Evolutionary conservation across 495 filamentous ascomycete species (phyloP), one percentile per base, ranked within the genome.

Genomic region (Parachaetomium inaequale): DNA sequence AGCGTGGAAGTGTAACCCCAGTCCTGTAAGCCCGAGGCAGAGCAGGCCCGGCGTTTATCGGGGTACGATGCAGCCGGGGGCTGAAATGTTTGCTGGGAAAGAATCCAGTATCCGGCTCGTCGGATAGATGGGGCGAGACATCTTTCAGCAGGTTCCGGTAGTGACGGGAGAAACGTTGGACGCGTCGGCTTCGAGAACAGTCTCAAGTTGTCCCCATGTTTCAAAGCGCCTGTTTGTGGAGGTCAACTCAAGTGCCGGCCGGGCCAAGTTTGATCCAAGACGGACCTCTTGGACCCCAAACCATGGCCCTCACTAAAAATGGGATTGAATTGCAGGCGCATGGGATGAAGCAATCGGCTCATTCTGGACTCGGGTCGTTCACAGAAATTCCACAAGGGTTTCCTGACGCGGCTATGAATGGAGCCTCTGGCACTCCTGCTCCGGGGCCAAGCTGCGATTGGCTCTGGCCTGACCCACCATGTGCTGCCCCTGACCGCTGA

Each of bases 401-500:
- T 58, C 49, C 55, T 58, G 49, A 49, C 55, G 32, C 50, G 50
- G 56, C 47, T 23, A 29, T 47, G 62, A 50, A 64, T 46, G 50
- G 55, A 25, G 29, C 29, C 28, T 54, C 15, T 42, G 28, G 15
- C 42, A n/a, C n/a, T 3, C n/a, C 32, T 43, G 29, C 7, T 4
- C 32, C n/a, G 8, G 25, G 8, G 4, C 28, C 42, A 11, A 29
- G 54, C 54, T 45, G 25, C 47, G 32, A 58, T 58, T 63, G 54
- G 55, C 23, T 47, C 46, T 36, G n/a, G 43, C 45, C 26, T 19
- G 11, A 34, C 56, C 50, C 42, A 38, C 50, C 42, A 38, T 64
- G 56, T 58, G 26, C 50, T 64, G 40, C 62, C 62, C 62, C 62
- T 64, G 62, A 64, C 34, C 19, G 25, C 36, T 46, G 47, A 58